Base-by-base conservation (phyloP, 2,329 filamentous ascomycete species). In the Neoarthrinium moseri region DNA sequence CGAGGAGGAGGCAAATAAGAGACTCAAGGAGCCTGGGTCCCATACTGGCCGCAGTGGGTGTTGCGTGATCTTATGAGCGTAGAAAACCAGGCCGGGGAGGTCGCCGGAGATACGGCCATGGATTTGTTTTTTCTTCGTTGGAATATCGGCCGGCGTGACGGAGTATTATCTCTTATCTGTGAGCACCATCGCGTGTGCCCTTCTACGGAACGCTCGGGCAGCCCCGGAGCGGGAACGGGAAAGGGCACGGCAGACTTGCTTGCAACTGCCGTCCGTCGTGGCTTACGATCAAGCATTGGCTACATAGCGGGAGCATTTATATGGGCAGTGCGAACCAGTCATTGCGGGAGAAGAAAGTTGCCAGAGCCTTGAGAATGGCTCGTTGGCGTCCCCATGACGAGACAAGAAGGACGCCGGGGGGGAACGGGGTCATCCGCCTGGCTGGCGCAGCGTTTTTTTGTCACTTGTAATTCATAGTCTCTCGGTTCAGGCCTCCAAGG, bases 1-100 rank as follows among this genome's bases (percentile, higher is more conserved):
- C 47, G 86, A 88, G 57, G 80, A 83, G 53, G 78, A 81, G 56
- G 81, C 83, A 43, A 78, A 81, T 49, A 82, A 83, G 61, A 78
- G 75, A 10, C 71, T 74, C 39, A 84, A 86, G 62, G 58, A 62
- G 6, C 55, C 61, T 4, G 52, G 54, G 21, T 53, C 51, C n/a
- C 51, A 56, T 35, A 37, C 47, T 15, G 53, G 55, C n/a, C 52
- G 61, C 24, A 56, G 60, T 27, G 59, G 60, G 29, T 65, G 62
- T 51, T 65, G 62, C 40, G 54, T 65, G 26, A 63, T 65, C 46
- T 62, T 63, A 63, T 65, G 52, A 62, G 54, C 30, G 32, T 18
- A 21, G 17, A 26, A 11, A 46, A 5, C 27, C 13, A 33, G 21
- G n/a, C 11, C 15, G 4, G 27, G 20, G 23, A 18, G 18, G 15